Evolutionary conservation across 495 filamentous ascomycete species (phyloP).

Genomic region (Aspergillus cavernicola): DNA sequence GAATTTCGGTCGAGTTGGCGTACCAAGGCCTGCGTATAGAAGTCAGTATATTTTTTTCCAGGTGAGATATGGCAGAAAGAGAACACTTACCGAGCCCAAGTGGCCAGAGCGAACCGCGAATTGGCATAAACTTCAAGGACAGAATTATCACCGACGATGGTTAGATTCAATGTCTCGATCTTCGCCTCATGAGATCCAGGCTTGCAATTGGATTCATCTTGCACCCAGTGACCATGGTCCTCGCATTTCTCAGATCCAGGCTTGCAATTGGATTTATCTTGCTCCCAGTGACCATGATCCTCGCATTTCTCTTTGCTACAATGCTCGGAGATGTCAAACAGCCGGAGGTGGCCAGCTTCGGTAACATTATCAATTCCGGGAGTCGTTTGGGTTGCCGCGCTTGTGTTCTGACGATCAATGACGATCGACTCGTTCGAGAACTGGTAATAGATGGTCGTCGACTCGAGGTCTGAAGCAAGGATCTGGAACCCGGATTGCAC

Average conservation of each 20-base stretch:
- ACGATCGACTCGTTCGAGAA: conserved; percentile 25
- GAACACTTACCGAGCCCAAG: conserved; percentile 19
- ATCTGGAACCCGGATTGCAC: conserved; percentile 21
- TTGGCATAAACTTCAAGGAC: conserved; percentile 24
- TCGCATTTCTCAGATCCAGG: background rate
- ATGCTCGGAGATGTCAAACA: conserved; percentile 14
- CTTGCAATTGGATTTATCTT: background rate
- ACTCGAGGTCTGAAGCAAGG: conserved; percentile 15
- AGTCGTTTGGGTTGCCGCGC: conserved; percentile 18
- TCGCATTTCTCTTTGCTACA: background rate
- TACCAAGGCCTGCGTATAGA: conserved; percentile 18
- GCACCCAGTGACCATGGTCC: too few relatives aligned
- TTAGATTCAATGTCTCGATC: conserved; percentile 20
- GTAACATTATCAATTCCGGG: conserved; percentile 13
- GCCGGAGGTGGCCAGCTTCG: conserved; percentile 16
- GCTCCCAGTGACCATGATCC: background rate
- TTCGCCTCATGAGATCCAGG: background rate
- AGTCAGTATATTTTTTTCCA: background rate
- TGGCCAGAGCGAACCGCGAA: conserved; percentile 19
- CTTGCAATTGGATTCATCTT: background rate
- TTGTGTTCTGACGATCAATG: conserved; percentile 20
- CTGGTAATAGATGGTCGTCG: conserved; percentile 22
- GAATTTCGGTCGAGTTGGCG: conserved; percentile 20
- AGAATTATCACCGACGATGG: conserved; percentile 18
- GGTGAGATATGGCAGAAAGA: background rate